Evolutionary conservation across 768 basidiomycete species (phyloP).

Genomic region (Dentipellis fragilis): DNA sequence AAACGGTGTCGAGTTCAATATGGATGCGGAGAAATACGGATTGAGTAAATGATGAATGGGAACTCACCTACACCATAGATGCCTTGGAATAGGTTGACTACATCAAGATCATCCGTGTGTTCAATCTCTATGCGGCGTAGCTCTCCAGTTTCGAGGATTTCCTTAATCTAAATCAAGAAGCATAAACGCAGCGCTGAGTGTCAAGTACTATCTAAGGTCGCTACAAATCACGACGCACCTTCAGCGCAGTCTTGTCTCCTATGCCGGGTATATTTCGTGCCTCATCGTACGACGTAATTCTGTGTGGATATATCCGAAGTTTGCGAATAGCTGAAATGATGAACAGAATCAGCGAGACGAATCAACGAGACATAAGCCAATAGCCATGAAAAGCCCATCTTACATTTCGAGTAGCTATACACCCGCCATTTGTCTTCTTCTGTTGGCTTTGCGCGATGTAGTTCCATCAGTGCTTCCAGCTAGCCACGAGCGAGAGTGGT

Average conservation of each 20-base stretch:
- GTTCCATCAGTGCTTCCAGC: conserved; percentile 55
- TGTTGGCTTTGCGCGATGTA: conserved; percentile 52
- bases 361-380: neutral
- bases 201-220: neutral
- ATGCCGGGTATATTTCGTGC: conserved; percentile 52
- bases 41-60: neutral
- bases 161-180: conserved; percentile 55
- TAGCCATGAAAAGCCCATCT: too few species aligned
- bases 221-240: conserved; percentile 29
- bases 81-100: conserved; percentile 53
- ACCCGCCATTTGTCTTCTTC: conserved; percentile 63
- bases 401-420: conserved; percentile 58
- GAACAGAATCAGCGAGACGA: neutral
- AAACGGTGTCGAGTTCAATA: too few species aligned
- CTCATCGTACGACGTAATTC: conserved; percentile 48
- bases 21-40: too few species aligned
- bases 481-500: conserved; percentile 18
- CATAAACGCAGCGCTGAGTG: neutral
- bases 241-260: conserved; percentile 66
- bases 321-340: conserved; percentile 42
- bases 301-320: conserved; percentile 42
- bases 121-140: conserved; percentile 60
- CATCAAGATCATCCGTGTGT: conserved; percentile 50
- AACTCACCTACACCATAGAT: conserved; percentile 80
- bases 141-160: conserved; percentile 69